phyloP scores from a whole-genome alignment of 352 stramenopile species.

The Phytopythium litorale region DNA sequence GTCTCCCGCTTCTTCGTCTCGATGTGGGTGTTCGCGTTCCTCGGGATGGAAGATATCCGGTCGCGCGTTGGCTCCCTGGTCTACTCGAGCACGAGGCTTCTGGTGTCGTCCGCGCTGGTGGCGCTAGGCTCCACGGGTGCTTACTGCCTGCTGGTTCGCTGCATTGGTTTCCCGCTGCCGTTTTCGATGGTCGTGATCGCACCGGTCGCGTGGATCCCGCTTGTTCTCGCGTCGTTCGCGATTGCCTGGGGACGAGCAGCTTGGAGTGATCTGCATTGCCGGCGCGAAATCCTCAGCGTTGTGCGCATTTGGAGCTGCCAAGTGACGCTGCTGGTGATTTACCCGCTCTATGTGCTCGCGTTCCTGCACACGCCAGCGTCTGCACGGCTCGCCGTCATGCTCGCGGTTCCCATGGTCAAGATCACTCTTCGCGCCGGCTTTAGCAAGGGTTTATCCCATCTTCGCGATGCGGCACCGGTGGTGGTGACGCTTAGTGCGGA shows the following conservation, averaged over 20 bases:
- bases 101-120: not conserved
- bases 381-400: constrained; percentile 8
- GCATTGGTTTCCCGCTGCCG: constrained; percentile 3
- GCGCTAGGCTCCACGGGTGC: not conserved
- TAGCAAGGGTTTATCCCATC: constrained; percentile 9
- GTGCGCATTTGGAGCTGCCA: constrained; percentile 16
- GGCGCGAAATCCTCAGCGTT: constrained; percentile 8
- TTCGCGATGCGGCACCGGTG: constrained; percentile 15
- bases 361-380: constrained; percentile 8
- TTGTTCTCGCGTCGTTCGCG: constrained; percentile 8
- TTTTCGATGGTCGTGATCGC: not conserved
- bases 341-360: constrained; percentile 17
- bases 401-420: constrained; percentile 17
- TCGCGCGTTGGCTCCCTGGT: not conserved
- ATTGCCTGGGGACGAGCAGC: constrained; percentile 10
- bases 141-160: not conserved
- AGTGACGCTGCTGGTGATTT: constrained; percentile 6
- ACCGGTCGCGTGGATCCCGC: constrained; percentile 5
- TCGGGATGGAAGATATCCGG: not conserved
- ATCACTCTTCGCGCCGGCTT: constrained; percentile 12
- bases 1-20: not conserved
- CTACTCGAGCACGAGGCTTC: not conserved
- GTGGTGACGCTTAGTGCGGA: constrained; percentile 17
- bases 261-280: constrained; percentile 4
- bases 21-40: not conserved